Conservation (phyloP, 805 yeast genomes). For the Metschnikowia matae region DNA sequence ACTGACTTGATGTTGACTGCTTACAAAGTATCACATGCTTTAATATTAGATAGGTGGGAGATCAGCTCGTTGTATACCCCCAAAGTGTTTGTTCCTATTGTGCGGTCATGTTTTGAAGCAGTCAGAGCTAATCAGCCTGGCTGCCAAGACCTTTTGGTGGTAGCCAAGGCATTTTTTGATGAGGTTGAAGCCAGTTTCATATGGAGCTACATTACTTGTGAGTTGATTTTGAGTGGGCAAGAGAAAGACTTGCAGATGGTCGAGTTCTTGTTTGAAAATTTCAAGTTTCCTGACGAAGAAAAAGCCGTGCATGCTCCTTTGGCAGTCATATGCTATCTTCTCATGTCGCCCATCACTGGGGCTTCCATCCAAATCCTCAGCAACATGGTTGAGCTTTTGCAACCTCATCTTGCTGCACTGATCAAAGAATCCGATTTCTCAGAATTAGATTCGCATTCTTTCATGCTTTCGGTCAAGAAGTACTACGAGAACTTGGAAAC, state of each 20-base stretch:
- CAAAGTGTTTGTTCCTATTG: slow-evolving; percentile 58
- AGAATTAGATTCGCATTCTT: neutral
- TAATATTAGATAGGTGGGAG: slow-evolving; percentile 93
- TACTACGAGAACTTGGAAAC: neutral
- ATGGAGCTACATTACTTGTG: slow-evolving; percentile 60
- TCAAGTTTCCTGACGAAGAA: slow-evolving; percentile 83
- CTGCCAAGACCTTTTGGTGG: slow-evolving; percentile 42
- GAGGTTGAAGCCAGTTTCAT: slow-evolving; percentile 77
- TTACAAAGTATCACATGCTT: slow-evolving; percentile 56
- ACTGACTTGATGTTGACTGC: slow-evolving; percentile 43
- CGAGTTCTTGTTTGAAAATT: slow-evolving; percentile 56
- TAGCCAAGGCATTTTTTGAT: slow-evolving; percentile 74
- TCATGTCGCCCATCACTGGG: slow-evolving; percentile 15
- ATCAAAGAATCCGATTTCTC: neutral
- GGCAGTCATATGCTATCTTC: slow-evolving; percentile 48
- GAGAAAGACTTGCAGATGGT: slow-evolving; percentile 43
- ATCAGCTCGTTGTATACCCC: slow-evolving; percentile 77
- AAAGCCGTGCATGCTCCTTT: slow-evolving; percentile 79
- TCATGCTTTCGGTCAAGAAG: neutral
- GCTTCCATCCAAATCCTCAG: slow-evolving; percentile 41
- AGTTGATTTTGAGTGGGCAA: slow-evolving; percentile 33
- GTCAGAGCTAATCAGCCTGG: neutral
- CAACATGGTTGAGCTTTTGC: slow-evolving; percentile 49
- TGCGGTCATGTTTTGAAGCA: slow-evolving; percentile 41
- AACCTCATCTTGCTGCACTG: slow-evolving; percentile 51